Base-by-base conservation (phyloP, 2,329 filamentous ascomycete species). In the Stenocarpella maydis region DNA sequence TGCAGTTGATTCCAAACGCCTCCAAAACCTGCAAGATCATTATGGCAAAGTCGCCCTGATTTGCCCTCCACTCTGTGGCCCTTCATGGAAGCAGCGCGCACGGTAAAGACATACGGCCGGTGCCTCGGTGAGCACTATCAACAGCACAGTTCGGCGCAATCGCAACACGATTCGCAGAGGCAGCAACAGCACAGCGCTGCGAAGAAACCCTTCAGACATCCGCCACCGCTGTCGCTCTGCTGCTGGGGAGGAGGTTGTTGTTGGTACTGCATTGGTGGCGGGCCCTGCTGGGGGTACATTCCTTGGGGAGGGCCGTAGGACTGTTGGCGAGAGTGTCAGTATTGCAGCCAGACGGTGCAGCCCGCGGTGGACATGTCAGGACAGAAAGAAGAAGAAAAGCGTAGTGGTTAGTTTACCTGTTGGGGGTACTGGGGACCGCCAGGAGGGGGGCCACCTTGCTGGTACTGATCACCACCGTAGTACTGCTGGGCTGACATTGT, bases 151-250 rank as follows among this genome's bases (percentile, higher is more conserved):
- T 78, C 77, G 72, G 83, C 84, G 72, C 81, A 82, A 72, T 86
- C 84, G 76, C 83, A 85, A 60, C 82, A 80, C 72, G 86, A 82
- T 72, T 85, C 84, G 72, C 81, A 82, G 65, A 84, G 78, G 73
- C 83, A 86, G 77, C 84, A 86, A 74, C 83, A 85, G 76, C 84
- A 85, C 37, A 84, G 73, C 19, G 81, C 78, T 28, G 83, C 84
- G 14, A 86, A 76, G 76, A 83, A 85, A 67, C 79, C 81, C 70
- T 80, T 78, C 52, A 85, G 76, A 72, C 83, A 85, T 67, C 80
- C 81, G 39, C 75, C 79, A 60, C 80, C 78, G 47, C 77, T 75
- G 34, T 75, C 74, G 39, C 37, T 19, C 21, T 70, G 41, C 68
- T 75, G 74, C 54, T 75, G 77, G 26, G 78, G 82, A 64, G 79